Base-by-base conservation (phyloP, 352 stramenopile genomes). In the Paralagenidium karlingii region DNA sequence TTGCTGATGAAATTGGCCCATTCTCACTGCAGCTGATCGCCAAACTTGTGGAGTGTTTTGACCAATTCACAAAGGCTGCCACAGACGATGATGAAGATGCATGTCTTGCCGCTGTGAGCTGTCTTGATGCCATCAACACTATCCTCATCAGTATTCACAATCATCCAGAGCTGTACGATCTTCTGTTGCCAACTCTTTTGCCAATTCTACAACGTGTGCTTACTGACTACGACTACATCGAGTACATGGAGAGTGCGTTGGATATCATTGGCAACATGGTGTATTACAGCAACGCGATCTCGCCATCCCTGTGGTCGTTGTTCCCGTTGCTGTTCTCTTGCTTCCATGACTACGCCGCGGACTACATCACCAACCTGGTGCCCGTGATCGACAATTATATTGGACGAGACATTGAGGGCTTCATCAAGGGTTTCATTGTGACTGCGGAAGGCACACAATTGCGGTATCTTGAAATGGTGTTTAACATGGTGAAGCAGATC, bases 361-460 rank as follows among this genome's bases (percentile, higher is more conserved):
- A 99, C 60, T 98, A 98, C 55, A 48, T 98, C 30, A 87, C 85
- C 15, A 95, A 98, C 55, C 96, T 98, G 53, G 85, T 95, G 37
- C 78, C 76, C 2, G 91, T 96, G 25, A 82, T 99, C 27, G 92
- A 98, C 57, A 98, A 97, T 58, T 98, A 96, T 53, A 95, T 98
- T 0, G 71, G 68, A 16, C 69, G 77, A 25, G 71, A 88, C 51
- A 65, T 82, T 4, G 68, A 82, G 12, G 68, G 63, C 20, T 87
- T 91, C 43, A 43, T 87, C 19, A 47, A 65, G 0, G 69, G 74
- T 16, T 41, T 25, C 15, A 18, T 51, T 19, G 57, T 63, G 6
- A 70, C 65, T 1, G 59, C 77, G 39, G 56, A 63, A 4, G 49
- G 34, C 5, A 66, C 55, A 3, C 64, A 44, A 18, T 46, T 83